phyloP scores from a whole-genome alignment of 2,329 filamentous ascomycete genomes.

The Gnomoniopsis sp. region DNA sequence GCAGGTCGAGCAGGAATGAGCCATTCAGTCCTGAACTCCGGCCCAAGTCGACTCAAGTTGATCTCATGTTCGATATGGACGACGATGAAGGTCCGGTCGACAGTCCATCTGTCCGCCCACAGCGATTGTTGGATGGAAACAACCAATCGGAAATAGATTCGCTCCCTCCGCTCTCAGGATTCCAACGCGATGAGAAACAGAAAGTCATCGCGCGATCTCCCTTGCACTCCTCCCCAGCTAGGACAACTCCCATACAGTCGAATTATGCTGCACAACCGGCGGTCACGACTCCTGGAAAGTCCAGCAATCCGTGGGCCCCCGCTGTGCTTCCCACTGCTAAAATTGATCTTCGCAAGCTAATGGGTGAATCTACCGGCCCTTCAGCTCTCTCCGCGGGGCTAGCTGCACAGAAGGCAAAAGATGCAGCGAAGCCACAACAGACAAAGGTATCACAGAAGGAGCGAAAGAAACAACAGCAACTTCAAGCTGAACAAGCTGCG shows the following conservation, averaged over 20 bases:
- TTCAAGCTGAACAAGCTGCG: slow-evolving; percentile 49
- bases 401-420: slow-evolving; percentile 45
- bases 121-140: slow-evolving; percentile 17
- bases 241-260: slow-evolving; percentile 14
- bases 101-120: slow-evolving; percentile 30
- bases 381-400: slow-evolving; percentile 54
- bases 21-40: slow-evolving; percentile 64
- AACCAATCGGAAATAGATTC: slow-evolving; percentile 27
- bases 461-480: slow-evolving; percentile 76
- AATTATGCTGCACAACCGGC: slow-evolving; percentile 7
- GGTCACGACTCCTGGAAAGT: slow-evolving; percentile 16
- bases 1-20: slow-evolving; percentile 48
- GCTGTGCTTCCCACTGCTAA: slow-evolving; percentile 56
- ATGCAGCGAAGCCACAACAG: slow-evolving; percentile 35
- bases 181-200: slow-evolving; percentile 36
- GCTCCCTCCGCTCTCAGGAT: slow-evolving; percentile 28
- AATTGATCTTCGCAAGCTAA: slow-evolving; percentile 73
- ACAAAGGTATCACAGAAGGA: slow-evolving; percentile 86
- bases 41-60: slow-evolving; percentile 64
- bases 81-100: slow-evolving; percentile 55
- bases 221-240: slow-evolving; percentile 5
- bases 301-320: slow-evolving; percentile 46
- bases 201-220: slow-evolving; percentile 27
- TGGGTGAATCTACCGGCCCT: slow-evolving; percentile 51
- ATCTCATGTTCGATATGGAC: slow-evolving; percentile 94